Percentiles rank a stretch among this genome's conserved stretches.
These are phyloP conservation scores for Striga hermonthica DNA, from an alignment of 305 asterid species.

Conservation along the genomic window DNA sequence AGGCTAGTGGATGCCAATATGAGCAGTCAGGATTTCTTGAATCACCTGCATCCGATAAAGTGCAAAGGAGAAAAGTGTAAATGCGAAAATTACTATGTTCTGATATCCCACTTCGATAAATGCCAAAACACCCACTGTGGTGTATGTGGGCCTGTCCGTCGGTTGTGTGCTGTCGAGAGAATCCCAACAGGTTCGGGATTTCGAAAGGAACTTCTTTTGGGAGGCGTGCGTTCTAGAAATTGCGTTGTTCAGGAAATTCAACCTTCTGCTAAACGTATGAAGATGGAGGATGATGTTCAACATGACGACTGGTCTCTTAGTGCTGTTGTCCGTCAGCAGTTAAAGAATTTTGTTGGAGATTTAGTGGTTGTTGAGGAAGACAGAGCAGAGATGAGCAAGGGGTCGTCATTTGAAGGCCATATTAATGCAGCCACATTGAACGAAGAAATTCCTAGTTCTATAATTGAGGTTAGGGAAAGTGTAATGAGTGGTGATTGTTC, in stretches of 20 bases:
- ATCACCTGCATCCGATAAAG: conserved; percentile 37
- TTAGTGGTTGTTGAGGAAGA: background rate
- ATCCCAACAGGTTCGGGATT: conserved; percentile 29
- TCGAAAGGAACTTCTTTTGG: conserved; percentile 26
- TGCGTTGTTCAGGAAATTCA: conserved; percentile 29
- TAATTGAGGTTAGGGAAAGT: conserved; percentile 10
- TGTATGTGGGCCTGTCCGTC: conserved; percentile 40
- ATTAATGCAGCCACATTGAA: conserved; percentile 12
- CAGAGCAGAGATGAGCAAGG: background rate
- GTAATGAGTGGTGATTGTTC: conserved; percentile 23
- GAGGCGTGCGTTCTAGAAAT: conserved; percentile 28
- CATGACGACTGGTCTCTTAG: conserved; percentile 34
- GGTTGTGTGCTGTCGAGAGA: conserved; percentile 10
- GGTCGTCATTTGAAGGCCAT: conserved; percentile 26
- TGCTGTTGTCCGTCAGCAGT: conserved; percentile 22
- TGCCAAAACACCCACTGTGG: conserved; percentile 36
- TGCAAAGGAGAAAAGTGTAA: conserved; percentile 39
- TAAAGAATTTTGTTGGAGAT: conserved; percentile 26
- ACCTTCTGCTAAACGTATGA: conserved; percentile 46
- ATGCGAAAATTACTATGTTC: conserved; percentile 32
- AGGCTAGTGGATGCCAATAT: conserved; percentile 29
- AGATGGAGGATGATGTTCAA: conserved; percentile 30
- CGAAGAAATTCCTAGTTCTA: conserved; percentile 26
- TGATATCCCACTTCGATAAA: conserved; percentile 45
- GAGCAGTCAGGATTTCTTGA: conserved; percentile 35